Percentiles rank a stretch among this genome's conserved stretches.
phyloP scores from a whole-genome alignment of 2,329 filamentous ascomycete genomes.

The Zymoseptoria pseudotritici region DNA sequence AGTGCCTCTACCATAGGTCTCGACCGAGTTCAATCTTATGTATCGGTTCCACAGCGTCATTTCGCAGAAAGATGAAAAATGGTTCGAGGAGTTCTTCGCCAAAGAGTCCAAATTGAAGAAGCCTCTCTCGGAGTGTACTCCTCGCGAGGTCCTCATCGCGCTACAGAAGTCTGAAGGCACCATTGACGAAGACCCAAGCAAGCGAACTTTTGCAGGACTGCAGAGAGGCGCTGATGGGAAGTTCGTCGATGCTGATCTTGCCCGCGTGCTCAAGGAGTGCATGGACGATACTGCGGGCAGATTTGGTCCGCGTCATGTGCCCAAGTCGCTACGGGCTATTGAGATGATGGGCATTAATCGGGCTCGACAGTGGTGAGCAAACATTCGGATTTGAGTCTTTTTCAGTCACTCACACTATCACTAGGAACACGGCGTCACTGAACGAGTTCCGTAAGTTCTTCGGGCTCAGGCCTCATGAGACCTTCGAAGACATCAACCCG shows the following conservation, averaged over 20 bases:
- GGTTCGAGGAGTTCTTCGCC: constrained; percentile 30
- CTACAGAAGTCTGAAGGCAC: constrained; percentile 25
- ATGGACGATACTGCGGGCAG: constrained; percentile 51
- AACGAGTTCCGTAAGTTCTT: constrained; percentile 85
- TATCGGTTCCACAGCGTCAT: constrained; percentile 42
- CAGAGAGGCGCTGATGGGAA: constrained; percentile 35
- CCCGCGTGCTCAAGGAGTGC: constrained; percentile 43
- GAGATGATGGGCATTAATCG: constrained; percentile 77
- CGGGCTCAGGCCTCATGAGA: constrained; percentile 65
- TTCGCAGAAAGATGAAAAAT: constrained; percentile 36
- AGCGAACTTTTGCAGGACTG: constrained; percentile 40
- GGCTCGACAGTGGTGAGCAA: constrained; percentile 65
- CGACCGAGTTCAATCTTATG: constrained; percentile 44
- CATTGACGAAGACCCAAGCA: background rate
- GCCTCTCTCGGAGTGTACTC: constrained; percentile 8
- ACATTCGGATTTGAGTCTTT: background rate
- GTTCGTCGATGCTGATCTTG: constrained; percentile 51
- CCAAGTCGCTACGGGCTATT: constrained; percentile 63
- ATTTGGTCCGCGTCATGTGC: constrained; percentile 60
- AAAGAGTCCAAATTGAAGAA: constrained; percentile 5
- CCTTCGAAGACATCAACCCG: constrained; percentile 77
- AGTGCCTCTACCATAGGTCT: constrained; percentile 20
- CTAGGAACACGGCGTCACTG: constrained; percentile 47
- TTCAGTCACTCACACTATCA: background rate
- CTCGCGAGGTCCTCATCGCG: constrained; percentile 19